Base-by-base conservation (phyloP, 768 basidiomycete genomes). In the Fibroporia radiculosa region DNA sequence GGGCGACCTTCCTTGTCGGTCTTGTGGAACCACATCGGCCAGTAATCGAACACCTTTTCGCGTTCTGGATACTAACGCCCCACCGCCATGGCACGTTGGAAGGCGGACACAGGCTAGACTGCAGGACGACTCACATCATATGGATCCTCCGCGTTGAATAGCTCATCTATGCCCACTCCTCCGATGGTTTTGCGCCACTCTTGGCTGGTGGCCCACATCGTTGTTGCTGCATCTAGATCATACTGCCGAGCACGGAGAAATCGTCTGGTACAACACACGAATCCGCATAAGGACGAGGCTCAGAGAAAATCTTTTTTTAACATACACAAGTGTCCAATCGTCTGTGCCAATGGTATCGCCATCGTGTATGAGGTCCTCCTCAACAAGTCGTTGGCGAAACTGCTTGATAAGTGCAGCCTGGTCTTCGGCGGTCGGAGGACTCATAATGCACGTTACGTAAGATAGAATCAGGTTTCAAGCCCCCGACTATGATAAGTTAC, bases 1-100 rank as follows among this genome's bases (percentile, higher is more conserved):
- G 84, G 84, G 8, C 82, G 78, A 16, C 84, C 84, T 69, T 75
- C 69, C 72, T 84, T 86, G 63, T 87, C 84, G 40, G 77, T 81
- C 80, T 85, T 86, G 61, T 88, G 84, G 54, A 83, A 86, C 52
- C 74, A 84, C 69, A 86, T 74, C 3, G 83, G 83, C 84, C 84
- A 88, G 50, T 74, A 78, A 39, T 82, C 74, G 51, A 85, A 84
- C 4, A 87, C 76, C 1, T 73, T 70, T 40, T 77, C 70, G 32
- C 84, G 76, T 51, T 78, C 81, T 1, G 82, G 81, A 54, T 78
- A 88, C 84, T 87, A 40, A 19, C 34, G 34, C 10, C 10, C 29
- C 29, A 31, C 29, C 8, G 34, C 34, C 10, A 18, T 19, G 34
- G 16, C 20, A 19, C 34, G 7, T 19, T 35, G 16, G 6, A n/a